Percentiles rank a stretch among this genome's conserved stretches.
These are phyloP conservation scores for Exophiala mesophila DNA, from an alignment of 2,329 filamentous ascomycete species.

Conservation along the genomic window DNA sequence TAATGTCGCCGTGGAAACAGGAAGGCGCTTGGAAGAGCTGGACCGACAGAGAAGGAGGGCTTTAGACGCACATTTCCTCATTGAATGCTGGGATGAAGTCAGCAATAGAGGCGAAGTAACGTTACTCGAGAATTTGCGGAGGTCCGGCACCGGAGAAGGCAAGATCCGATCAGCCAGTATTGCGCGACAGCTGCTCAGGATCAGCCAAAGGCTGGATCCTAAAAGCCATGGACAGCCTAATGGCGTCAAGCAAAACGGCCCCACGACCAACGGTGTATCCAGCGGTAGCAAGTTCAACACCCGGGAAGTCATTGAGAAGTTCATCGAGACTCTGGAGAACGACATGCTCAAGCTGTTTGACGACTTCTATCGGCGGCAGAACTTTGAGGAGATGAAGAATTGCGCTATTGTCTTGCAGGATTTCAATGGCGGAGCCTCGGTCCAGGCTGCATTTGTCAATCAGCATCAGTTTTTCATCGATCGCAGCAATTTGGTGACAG, in stretches of 20 bases:
- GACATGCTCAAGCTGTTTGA: conserved; percentile 95
- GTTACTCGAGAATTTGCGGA: conserved; percentile 80
- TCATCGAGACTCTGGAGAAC: conserved; percentile 91
- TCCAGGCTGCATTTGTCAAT: conserved; percentile 94
- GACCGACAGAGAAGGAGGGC: conserved; percentile 87
- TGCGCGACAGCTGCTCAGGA: conserved; percentile 84
- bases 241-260: conserved; percentile 34
- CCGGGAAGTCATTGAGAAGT: conserved; percentile 90
- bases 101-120: conserved; percentile 82
- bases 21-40: conserved; percentile 86
- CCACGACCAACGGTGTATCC: conserved; percentile 48
- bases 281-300: conserved; percentile 55
- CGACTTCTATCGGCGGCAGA: conserved; percentile 89
- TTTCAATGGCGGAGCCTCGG: conserved; percentile 92
- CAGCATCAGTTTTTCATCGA: conserved; percentile 99
- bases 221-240: conserved; percentile 60
- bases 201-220: conserved; percentile 84
- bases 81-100: conserved; percentile 95
- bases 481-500: conserved; percentile 80
- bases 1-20: conserved; percentile 89
- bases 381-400: conserved; percentile 97
- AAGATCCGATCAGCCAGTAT: conserved; percentile 94
- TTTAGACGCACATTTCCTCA: conserved; percentile 87
- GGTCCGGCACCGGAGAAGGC: conserved; percentile 79
- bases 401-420: conserved; percentile 90